Evolutionary conservation across 495 filamentous ascomycete genomes (phyloP).

Genomic region (Glutinoglossum americanum): DNA sequence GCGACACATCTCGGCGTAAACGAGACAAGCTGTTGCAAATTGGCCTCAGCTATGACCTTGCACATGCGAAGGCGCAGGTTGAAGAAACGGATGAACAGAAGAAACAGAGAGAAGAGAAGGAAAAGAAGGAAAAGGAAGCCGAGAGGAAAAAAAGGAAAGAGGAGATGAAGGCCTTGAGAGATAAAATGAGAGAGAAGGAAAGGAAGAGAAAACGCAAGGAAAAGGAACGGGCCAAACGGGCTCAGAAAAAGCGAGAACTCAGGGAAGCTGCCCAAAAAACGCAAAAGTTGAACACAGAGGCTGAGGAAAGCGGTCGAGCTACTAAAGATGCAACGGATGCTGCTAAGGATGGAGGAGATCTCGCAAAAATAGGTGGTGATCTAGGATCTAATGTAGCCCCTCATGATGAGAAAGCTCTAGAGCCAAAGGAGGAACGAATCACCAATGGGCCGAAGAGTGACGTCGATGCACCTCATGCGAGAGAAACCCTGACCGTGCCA

Average conservation of each 20-base stretch:
- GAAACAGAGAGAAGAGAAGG: slow-evolving; percentile 20
- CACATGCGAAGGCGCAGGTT: slow-evolving; percentile 55
- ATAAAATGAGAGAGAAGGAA: slow-evolving; percentile 10
- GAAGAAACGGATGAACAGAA: slow-evolving; percentile 45
- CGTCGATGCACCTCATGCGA: too few species aligned
- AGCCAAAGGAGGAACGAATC: background rate
- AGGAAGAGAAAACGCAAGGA: slow-evolving; percentile 5
- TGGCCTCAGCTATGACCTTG: slow-evolving; percentile 63
- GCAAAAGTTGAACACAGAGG: background rate
- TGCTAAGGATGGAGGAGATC: background rate
- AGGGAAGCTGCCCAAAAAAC: background rate
- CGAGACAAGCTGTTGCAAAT: slow-evolving; percentile 71
- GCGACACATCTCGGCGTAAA: slow-evolving; percentile 32
- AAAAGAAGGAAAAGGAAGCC: slow-evolving; percentile 25
- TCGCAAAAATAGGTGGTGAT: too few species aligned
- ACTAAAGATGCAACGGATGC: background rate
- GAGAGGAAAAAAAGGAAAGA: slow-evolving; percentile 27
- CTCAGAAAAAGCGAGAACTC: background rate
- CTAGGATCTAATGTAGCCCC: too few species aligned
- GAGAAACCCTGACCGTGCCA: too few species aligned
- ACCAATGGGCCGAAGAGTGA: too few species aligned
- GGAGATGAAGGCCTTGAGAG: slow-evolving; percentile 15
- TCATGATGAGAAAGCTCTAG: background rate
- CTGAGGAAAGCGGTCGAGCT: background rate
- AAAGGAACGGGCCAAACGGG: background rate